Evolutionary conservation across 805 yeast species (phyloP).

Genomic region (Candida palmyrensis): DNA sequence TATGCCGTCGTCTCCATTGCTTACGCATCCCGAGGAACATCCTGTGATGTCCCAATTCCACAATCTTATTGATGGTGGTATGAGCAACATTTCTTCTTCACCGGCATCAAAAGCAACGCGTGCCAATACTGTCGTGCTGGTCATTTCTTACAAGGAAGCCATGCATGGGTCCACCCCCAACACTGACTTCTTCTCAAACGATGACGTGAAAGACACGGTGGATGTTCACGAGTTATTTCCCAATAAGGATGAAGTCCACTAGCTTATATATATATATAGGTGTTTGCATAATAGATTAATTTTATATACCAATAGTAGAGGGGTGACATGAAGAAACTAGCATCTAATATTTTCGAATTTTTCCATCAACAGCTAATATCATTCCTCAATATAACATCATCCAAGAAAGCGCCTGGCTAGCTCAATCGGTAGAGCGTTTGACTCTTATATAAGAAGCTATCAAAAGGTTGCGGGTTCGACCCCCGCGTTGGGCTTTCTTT

Average conservation of each 20-base stretch:
- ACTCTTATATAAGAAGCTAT: constrained; percentile 24
- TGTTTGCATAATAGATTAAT: neutral
- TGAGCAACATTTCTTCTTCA: constrained; percentile 16
- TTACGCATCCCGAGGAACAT: constrained; percentile 9
- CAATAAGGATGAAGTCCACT: neutral
- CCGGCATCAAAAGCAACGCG: constrained; percentile 30
- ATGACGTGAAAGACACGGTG: constrained; percentile 9
- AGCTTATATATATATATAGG: neutral
- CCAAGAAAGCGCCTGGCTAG: constrained; percentile 18
- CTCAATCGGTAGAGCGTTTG: constrained; percentile 32
- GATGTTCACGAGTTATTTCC: neutral
- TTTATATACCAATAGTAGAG: neutral
- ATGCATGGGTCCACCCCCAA: constrained; percentile 19
- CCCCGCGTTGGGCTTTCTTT: constrained; percentile 26
- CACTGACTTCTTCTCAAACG: constrained; percentile 20
- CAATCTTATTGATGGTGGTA: neutral
- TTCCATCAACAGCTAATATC: neutral
- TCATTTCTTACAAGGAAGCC: constrained; percentile 18
- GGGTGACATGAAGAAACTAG: neutral
- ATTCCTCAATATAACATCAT: neutral
- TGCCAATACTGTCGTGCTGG: constrained; percentile 31
- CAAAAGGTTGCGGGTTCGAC: constrained; percentile 32
- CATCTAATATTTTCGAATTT: neutral
- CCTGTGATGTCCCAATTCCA: neutral
- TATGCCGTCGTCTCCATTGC: constrained; percentile 39